Evolutionary conservation across 768 basidiomycete species (phyloP), one percentile per base, ranked within the genome.

Genomic region (Tricholoma flavovirens): DNA sequence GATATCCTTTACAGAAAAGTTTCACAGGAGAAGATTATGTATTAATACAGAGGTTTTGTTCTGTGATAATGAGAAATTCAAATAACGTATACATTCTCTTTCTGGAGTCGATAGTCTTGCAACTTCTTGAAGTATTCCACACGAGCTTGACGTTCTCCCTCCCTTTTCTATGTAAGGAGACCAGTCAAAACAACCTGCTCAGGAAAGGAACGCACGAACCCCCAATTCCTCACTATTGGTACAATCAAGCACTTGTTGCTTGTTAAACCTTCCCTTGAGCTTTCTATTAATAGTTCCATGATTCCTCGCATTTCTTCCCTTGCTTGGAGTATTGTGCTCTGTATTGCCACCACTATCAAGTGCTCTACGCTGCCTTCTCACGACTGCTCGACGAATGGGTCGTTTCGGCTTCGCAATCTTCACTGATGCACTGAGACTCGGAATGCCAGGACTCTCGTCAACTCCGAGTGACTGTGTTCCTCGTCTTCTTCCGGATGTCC

Each of bases 41-140:
- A n/a, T n/a, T n/a, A n/a, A n/a, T n/a, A n/a, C n/a, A n/a, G 12
- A 36, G 35, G 2, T 36, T 36, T 36, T n/a, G 11, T 15, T 14
- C 12, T 24, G 15, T 7, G 2, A 7, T 11, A 6, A 32, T 14
- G n/a, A 49, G 40, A n/a, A n/a, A n/a, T n/a, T 81, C 71, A 83
- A 54, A 84, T 72, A 49, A 84, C 71, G 65, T 81, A 83, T 36
- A 83, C 80, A 51, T 82, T 79, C 63, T 84, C 83, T 54, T 79
- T 80, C 59, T 77, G 77, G 35, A 84, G 71, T 59, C 78, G 72
- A 58, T 82, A 83, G 6, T 71, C 73, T 17, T 82, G 76, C 26
- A 84, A 59, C 40, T 75, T 73, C 56, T 74, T 75, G 67, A 83
- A 83, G 61, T 82, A 84, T 40, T 79, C 79, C 38, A 81, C 55